phyloP scores from a whole-genome alignment of 331 rosid species.

The Quercus phellos region DNA sequence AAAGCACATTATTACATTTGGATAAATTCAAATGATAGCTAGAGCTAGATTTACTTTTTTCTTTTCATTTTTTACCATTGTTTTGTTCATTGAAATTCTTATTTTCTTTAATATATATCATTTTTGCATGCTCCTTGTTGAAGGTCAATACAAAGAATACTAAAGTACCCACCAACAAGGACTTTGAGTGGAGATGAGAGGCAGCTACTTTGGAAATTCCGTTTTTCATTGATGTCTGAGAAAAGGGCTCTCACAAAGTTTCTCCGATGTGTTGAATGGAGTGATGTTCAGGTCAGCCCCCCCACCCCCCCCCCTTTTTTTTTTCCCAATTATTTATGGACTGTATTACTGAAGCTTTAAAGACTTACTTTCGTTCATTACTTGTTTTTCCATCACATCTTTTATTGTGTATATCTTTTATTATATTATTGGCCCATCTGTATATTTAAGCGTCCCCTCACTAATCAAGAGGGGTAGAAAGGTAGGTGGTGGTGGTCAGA shows the following conservation, averaged over 20 bases:
- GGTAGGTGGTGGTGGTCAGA: neutral
- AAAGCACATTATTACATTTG: neutral
- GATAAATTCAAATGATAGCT: neutral
- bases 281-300: conserved; percentile 81
- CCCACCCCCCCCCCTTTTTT: neutral
- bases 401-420: neutral
- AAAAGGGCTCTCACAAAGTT: conserved; percentile 99
- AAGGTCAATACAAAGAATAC: conserved; percentile 84
- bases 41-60: neutral
- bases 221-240: conserved; percentile 98
- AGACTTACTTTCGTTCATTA: neutral
- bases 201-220: conserved; percentile 97
- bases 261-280: conserved; percentile 98
- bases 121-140: conserved; percentile 24
- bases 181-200: conserved; percentile 97
- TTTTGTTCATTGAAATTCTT: neutral
- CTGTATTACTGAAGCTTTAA: neutral
- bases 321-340: neutral
- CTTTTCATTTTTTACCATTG: neutral
- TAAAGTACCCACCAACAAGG: conserved; percentile 96
- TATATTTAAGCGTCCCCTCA: neutral
- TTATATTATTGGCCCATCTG: neutral
- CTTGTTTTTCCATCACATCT: neutral
- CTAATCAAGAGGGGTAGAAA: neutral
- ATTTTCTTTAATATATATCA: neutral